Conservation (phyloP, 176 grass and related monocot genomes). For the maize (Zea mays) region Zm-B73-REFERENCE-NAM-5.0 NC_050104.1:153890501-153891000, state of each 20-base stretch:
- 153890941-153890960: slow-evolving; percentile 35
- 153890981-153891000: slow-evolving; percentile 21
- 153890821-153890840: slow-evolving; percentile 95
- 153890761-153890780: slow-evolving; percentile 31
- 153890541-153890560: slow-evolving; percentile 10
- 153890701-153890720: slow-evolving; percentile 25
- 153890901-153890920: slow-evolving; percentile 85
- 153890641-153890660: slow-evolving; percentile 24
- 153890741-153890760: not conserved
- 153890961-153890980: not conserved
- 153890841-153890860: slow-evolving; percentile 94
- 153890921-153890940: slow-evolving; percentile 89
- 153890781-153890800: slow-evolving; percentile 45
- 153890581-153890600: not conserved
- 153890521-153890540: slow-evolving; percentile 12
- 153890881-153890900: slow-evolving; percentile 85
- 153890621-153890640: slow-evolving; percentile 25
- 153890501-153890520: slow-evolving; percentile 32
- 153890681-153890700: not conserved
- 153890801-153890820: slow-evolving; percentile 97
- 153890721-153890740: not conserved
- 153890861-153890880: slow-evolving; percentile 83
- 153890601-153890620: slow-evolving; percentile 23
- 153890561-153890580: slow-evolving; percentile 9
- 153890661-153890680: not conserved